These are phyloP conservation scores for Cutaneotrichosporon cyanovorans DNA, from an alignment of 1,284 basidiomycete species.

Conservation along the genomic window DNA sequence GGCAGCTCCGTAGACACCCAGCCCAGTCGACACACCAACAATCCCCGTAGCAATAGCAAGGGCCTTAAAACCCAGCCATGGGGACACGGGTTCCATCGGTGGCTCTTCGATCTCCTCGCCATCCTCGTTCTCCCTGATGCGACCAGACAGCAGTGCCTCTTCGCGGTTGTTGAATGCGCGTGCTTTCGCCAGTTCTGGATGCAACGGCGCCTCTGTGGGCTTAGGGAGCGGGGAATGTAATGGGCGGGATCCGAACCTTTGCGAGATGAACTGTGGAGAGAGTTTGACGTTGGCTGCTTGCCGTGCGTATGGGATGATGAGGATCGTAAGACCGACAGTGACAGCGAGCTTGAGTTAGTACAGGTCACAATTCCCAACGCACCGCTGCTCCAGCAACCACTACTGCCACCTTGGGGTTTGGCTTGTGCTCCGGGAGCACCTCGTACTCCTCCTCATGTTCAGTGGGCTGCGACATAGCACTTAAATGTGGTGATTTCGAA, in stretches of 20 bases:
- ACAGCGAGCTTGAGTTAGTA: conserved; percentile 26
- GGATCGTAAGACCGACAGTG: conserved; percentile 29
- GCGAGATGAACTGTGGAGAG: conserved; percentile 24
- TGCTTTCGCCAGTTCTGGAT: background rate
- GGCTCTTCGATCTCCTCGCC: background rate
- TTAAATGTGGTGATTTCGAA: background rate
- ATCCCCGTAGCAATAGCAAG: conserved; percentile 37
- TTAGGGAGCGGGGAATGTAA: background rate
- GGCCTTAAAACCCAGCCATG: conserved; percentile 30
- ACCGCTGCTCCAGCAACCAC: conserved; percentile 38
- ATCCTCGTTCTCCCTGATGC: conserved; percentile 12
- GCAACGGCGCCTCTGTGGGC: background rate
- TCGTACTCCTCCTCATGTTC: conserved; percentile 1
- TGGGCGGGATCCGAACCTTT: conserved; percentile 10
- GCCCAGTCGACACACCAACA: conserved; percentile 29
- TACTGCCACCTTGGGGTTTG: conserved; percentile 34
- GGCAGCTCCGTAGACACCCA: conserved; percentile 29
- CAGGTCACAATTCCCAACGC: conserved; percentile 7
- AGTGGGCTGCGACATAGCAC: background rate
- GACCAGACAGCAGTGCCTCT: conserved; percentile 24
- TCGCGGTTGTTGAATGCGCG: conserved; percentile 28
- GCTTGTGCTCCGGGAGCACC: conserved; percentile 8
- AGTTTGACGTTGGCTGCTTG: conserved; percentile 26
- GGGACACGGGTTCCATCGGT: conserved; percentile 7
- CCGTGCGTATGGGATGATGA: conserved; percentile 31